Percentiles rank a stretch among this genome's conserved stretches.
Evolutionary conservation across 1,139 yeast genomes (phyloP).

Genomic region (Williopsis jadinii): DNA sequence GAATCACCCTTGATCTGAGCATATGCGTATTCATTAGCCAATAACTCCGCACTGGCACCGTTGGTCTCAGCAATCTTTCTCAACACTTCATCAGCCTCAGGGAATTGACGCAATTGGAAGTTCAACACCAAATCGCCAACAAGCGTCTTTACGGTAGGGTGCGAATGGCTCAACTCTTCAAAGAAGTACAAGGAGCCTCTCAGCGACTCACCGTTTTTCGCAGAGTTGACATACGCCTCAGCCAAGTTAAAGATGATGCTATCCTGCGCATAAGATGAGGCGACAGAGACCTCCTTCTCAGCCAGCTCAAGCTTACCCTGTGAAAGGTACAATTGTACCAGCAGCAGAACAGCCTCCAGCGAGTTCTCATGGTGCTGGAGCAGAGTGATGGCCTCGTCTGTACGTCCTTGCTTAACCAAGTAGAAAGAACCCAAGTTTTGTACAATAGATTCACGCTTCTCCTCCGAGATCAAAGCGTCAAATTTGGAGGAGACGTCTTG

Average conservation of each 20-base stretch:
- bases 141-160: conserved; percentile 40
- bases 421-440: conserved; percentile 19
- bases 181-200: conserved; percentile 63
- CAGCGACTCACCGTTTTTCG: conserved; percentile 49
- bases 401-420: conserved; percentile 6
- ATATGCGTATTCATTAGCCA: conserved; percentile 52
- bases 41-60: conserved; percentile 36
- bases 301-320: conserved; percentile 16
- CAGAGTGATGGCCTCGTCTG: conserved; percentile 16
- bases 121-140: conserved; percentile 42
- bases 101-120: conserved; percentile 37
- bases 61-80: conserved; percentile 36
- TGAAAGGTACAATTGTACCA: conserved; percentile 14
- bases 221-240: conserved; percentile 57
- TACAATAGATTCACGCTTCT: conserved; percentile 7
- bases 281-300: conserved; percentile 11
- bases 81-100: conserved; percentile 39
- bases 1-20: conserved; percentile 40
- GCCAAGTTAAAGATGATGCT: conserved; percentile 59
- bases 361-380: conserved; percentile 14
- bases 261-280: conserved; percentile 49
- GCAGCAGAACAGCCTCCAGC: conserved; percentile 16
- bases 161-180: conserved; percentile 57
- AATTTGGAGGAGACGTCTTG: conserved; percentile 9
- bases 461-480: conserved; percentile 8